Conservation (phyloP, 345 rosid species). For the Populus ilicifolia region DNA sequence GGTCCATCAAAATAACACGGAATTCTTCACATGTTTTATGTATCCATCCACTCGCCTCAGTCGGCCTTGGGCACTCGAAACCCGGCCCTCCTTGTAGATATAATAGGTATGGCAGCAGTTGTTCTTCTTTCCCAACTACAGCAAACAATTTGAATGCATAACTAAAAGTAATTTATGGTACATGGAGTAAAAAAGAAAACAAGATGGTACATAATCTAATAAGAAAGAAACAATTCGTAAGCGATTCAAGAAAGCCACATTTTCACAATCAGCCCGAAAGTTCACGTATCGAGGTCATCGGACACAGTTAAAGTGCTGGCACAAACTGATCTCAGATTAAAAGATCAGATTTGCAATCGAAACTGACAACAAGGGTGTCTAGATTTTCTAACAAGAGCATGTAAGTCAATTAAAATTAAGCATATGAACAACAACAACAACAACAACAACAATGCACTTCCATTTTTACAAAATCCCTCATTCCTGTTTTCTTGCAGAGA, state of each 20-base stretch:
- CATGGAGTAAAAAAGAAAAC: neutral
- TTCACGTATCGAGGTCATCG: no score
- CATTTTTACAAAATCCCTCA: neutral
- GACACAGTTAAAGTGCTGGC: no score
- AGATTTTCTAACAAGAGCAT: neutral
- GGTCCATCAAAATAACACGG: constrained; percentile 86
- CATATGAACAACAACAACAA: neutral
- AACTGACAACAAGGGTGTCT: neutral
- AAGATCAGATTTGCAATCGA: neutral
- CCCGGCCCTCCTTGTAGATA: constrained; percentile 96
- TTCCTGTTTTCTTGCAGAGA: neutral
- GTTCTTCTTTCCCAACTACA: constrained; percentile 78
- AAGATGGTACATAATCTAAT: neutral
- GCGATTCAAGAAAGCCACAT: neutral
- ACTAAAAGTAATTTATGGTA: neutral
- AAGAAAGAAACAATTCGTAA: neutral
- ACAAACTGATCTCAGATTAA: neutral
- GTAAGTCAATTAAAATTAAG: neutral
- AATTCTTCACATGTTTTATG: constrained; percentile 81
- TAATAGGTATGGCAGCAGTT: constrained; percentile 64
- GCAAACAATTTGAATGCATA: constrained; percentile 8
- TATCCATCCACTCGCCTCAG: constrained; percentile 81
- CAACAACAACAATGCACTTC: neutral
- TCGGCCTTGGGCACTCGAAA: constrained; percentile 79
- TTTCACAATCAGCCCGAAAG: no score